Base-by-base conservation (phyloP, 2,329 filamentous ascomycete species). In the Elsinoe arachidis region DNA sequence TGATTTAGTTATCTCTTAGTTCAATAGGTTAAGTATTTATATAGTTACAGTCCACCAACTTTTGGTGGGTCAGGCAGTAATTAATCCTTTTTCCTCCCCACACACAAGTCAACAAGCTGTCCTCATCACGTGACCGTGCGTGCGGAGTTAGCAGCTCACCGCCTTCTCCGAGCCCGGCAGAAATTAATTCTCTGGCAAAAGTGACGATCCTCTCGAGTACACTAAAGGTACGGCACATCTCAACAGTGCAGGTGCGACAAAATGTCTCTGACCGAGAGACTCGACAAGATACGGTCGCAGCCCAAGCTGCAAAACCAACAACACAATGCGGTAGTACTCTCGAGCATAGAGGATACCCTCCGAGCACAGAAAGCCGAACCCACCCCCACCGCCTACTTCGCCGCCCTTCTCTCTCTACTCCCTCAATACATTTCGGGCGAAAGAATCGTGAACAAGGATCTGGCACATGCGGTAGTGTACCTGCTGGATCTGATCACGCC, bases 251-350 rank as follows among this genome's bases (percentile, higher is more conserved):
- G 54, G 41, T 30, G 47, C 56, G 56, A 54, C 57, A 63, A 49
- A 61, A 76, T 76, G 75, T 83, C 83, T 73, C 76, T 97, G 68
- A 84, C 87, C 72, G 92, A 96, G 78, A 95, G 90, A 79, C 83
- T 99, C 71, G 88, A 92, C 77, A 96, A 95, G 82, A 96, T 97
- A 73, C 88, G 93, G 75, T 93, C 74, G 64, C 74, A 88, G 70
- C 93, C 93, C 58, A 96, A 95, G 74, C 83, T 96, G 67, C 89
- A 97, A 74, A 96, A 88, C 72, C 91, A 96, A 76, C 85, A 95
- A 73, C 90, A 93, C 87, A 92, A 87, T 61, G 87, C 85, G 60
- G 84, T 95, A 65, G 86, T 99, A 61, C 84, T 99, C 62, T 84
- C 86, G 64, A 91, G 92, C 61, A 88, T 99, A 67, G 93, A 99